These are phyloP conservation scores for bread wheat (Triticum aestivum) DNA, from an alignment of 176 grass and related monocot species.

Conservation along the genomic window DNA sequence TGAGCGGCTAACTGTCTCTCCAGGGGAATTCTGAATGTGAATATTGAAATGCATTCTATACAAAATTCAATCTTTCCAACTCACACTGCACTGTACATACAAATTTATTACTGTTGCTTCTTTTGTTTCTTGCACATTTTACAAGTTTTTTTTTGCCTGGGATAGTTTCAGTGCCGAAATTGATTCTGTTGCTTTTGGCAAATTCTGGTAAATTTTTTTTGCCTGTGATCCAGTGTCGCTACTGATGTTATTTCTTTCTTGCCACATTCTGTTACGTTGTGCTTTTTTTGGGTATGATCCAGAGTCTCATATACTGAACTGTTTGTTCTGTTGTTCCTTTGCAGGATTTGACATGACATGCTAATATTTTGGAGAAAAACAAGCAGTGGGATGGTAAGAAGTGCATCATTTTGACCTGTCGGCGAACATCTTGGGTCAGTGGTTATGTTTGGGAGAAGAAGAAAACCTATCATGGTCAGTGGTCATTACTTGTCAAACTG, in stretches of 20 bases:
- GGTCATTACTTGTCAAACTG: too few species aligned
- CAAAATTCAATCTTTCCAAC: too few species aligned
- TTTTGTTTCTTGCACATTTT: too few species aligned
- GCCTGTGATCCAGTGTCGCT: background rate
- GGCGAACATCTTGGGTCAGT: too few species aligned
- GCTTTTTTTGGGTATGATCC: background rate
- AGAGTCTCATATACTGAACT: background rate
- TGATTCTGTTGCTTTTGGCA: background rate
- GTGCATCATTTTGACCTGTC: too few species aligned
- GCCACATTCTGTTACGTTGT: background rate
- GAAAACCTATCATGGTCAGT: too few species aligned
- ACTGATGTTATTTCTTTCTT: background rate
- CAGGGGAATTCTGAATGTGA: background rate
- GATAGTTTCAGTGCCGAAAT: background rate
- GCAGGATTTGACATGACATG: constrained; percentile 84
- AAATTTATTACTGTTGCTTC: too few species aligned
- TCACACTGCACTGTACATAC: background rate
- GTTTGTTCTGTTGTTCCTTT: constrained; percentile 15
- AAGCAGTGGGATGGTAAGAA: constrained; percentile 44
- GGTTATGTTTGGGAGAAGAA: too few species aligned
- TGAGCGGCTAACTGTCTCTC: background rate
- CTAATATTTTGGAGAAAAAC: constrained; percentile 75
- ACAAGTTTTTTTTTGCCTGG: too few species aligned
- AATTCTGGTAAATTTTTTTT: background rate
- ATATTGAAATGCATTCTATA: too few species aligned